Base-by-base conservation (phyloP, 352 stramenopile genomes). In the Globisporangium uncinulatum region DNA sequence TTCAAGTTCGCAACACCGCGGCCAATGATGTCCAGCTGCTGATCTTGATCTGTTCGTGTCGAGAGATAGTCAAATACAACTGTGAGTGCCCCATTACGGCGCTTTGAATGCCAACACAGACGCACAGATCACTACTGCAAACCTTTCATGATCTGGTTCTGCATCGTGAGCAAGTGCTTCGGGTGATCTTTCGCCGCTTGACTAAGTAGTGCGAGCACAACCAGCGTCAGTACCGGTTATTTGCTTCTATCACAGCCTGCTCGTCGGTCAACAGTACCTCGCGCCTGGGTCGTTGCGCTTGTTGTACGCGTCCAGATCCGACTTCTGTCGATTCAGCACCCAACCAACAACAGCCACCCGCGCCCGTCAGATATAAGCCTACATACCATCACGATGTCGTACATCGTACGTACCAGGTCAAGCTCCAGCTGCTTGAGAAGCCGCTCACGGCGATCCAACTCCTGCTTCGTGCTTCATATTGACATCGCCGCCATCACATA, bases 131-230 rank as follows among this genome's bases (percentile, higher is more conserved):
- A 11, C 4, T 10, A 46, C 41, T 5, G 15, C 46, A 19, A 10
- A 83, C 78, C 75, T 71, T 92, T 92, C 83, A 95, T 95, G 50
- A 95, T 93, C 69, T 93, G 81, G 62, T 91, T 95, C 58, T 95
- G 85, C 74, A 95, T 91, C 47, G 74, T 79, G 20, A 95, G 61
- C 56, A 95, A 67, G 55, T 85, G 73, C 20, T 60, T 61, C 6
- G 69, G 62, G 39, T 79, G 67, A 6, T 86, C 71, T n/a, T 59
- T 42, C 3, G 61, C 37, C 11, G 58, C 56, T 56, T 80, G 64
- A 21, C 65, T 59, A 29, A 10, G 55, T 10, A 32, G 20, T 3
- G 14, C 14, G 13, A 29, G 9, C 37, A 56, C 56, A 4, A 21
- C 1, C 37, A 20, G 32, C 7, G 34, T 39, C 10, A 39, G 34